A percentile compares a stretch with the other conserved stretches of the same genome.
phyloP scores from a whole-genome alignment of 768 basidiomycete species.

The Ramaria sp. region DNA sequence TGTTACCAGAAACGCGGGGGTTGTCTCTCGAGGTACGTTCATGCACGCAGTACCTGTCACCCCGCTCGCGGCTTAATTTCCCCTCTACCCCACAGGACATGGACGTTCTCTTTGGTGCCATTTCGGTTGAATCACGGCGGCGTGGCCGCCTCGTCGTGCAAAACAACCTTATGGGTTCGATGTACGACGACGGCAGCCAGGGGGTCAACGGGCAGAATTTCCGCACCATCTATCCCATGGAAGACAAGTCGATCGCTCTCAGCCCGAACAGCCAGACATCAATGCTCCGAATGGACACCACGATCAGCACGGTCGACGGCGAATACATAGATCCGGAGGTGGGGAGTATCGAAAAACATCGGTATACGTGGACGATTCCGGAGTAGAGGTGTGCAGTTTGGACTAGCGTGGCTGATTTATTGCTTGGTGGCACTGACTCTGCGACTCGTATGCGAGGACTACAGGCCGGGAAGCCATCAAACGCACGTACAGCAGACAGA shows the following conservation, averaged over 20 bases:
- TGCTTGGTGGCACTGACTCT: too few species aligned
- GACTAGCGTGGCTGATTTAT: background rate
- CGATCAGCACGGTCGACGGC: background rate
- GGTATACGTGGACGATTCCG: background rate
- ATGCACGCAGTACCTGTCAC: slow-evolving; percentile 13
- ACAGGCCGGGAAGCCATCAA: too few species aligned
- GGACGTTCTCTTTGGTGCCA: slow-evolving; percentile 49
- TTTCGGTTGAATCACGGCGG: slow-evolving; percentile 39
- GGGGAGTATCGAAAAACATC: background rate
- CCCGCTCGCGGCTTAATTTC: slow-evolving; percentile 13
- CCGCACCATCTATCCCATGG: background rate
- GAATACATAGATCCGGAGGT: background rate
- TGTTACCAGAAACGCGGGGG: slow-evolving; percentile 58
- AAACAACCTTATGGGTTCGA: background rate
- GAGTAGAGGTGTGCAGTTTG: background rate
- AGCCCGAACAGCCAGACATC: background rate
- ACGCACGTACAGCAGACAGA: too few species aligned
- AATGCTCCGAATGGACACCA: background rate
- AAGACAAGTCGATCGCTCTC: background rate
- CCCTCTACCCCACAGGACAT: slow-evolving; percentile 22
- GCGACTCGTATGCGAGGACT: too few species aligned
- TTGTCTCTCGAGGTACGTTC: slow-evolving; percentile 24
- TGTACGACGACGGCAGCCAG: background rate
- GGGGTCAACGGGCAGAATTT: background rate
- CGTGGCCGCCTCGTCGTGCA: slow-evolving; percentile 5